phyloP scores from a whole-genome alignment of 345 rosid species.

The Hibiscus mutabilis region DNA sequence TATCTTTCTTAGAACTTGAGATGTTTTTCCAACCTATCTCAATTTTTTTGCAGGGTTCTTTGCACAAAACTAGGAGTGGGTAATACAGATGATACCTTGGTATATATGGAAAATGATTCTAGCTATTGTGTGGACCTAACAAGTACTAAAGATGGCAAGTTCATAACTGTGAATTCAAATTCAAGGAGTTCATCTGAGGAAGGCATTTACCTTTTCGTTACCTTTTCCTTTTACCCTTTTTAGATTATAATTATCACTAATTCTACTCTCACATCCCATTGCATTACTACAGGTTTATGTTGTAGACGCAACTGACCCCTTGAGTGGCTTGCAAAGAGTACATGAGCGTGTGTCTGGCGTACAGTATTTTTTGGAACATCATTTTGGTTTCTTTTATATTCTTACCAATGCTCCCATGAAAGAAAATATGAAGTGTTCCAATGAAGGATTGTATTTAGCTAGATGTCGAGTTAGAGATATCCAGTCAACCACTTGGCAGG shows the following conservation, averaged over 20 bases:
- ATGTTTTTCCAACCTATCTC: conserved; percentile 13
- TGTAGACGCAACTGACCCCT: conserved; percentile 49
- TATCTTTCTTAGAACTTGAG: conserved; percentile 2
- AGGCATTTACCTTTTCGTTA: conserved; percentile 42
- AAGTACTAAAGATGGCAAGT: conserved; percentile 92
- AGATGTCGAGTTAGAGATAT: conserved; percentile 44
- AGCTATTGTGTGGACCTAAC: conserved; percentile 84
- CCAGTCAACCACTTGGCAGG: conserved; percentile 55
- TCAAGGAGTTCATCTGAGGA: conserved; percentile 97
- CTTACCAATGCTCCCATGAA: conserved; percentile 64
- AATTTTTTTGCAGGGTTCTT: conserved; percentile 47
- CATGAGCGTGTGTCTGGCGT: conserved; percentile 54
- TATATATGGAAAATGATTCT: conserved; percentile 57
- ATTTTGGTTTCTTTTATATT: conserved; percentile 54
- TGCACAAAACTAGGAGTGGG: conserved; percentile 48
- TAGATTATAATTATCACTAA: background rate
- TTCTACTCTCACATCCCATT: conserved; percentile 18
- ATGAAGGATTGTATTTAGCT: conserved; percentile 55
- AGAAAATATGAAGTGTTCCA: conserved; percentile 26
- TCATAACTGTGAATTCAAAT: conserved; percentile 86
- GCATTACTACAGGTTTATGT: conserved; percentile 56
- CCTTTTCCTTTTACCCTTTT: conserved; percentile 2
- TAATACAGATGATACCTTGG: conserved; percentile 26
- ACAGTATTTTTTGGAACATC: conserved; percentile 77
- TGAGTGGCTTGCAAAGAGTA: conserved; percentile 44